Evolutionary conservation across 2,329 filamentous ascomycete genomes (phyloP).

Genomic region (Lecanoromycetidae sp.): DNA sequence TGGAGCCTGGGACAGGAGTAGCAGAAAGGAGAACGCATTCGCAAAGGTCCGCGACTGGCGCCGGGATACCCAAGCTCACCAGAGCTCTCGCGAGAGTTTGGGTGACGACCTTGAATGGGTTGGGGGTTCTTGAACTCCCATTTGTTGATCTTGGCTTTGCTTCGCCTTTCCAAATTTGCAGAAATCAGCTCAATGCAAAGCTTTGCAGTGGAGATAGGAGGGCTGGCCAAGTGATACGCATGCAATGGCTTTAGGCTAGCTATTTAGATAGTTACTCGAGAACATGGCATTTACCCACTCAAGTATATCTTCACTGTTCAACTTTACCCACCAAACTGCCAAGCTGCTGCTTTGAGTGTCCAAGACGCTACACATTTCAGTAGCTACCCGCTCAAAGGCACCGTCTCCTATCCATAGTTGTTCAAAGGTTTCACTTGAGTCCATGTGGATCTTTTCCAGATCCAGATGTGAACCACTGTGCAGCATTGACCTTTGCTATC

Average conservation of each 20-base stretch:
- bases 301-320: neutral
- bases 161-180: conserved; percentile 1
- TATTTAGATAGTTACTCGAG: conserved; percentile 15
- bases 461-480: no score
- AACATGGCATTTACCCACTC: conserved; percentile 17
- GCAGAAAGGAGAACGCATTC: conserved; percentile 14
- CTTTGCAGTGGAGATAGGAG: neutral
- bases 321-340: no score
- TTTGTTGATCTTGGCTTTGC: conserved; percentile 26
- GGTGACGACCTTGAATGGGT: conserved; percentile 75
- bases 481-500: no score
- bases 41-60: conserved; percentile 25
- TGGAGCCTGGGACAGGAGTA: conserved; percentile 9
- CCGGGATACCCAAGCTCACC: conserved; percentile 27
- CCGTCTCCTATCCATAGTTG: neutral
- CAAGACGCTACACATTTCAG: neutral
- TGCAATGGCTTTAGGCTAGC: conserved; percentile 14
- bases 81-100: conserved; percentile 24
- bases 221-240: conserved; percentile 9
- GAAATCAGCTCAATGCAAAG: conserved; percentile 30
- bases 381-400: neutral
- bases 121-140: conserved; percentile 71
- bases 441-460: no score
- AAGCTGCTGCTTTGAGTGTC: no score
- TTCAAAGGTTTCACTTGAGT: no score